Conservation (phyloP, 2,329 filamentous ascomycete species). For the Monilinia aucupariae region DNA sequence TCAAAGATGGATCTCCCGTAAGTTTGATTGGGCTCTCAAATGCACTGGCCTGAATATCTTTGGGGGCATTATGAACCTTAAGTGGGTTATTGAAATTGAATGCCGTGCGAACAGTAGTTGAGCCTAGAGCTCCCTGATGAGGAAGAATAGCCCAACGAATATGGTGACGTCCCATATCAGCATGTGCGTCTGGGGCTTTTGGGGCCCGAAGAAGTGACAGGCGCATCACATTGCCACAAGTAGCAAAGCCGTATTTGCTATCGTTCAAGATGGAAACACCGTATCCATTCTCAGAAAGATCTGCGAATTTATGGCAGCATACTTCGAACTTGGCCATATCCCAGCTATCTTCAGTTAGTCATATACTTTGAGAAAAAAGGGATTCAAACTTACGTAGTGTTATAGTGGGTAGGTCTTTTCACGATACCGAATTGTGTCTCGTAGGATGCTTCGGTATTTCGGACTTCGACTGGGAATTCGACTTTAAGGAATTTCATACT, state of each 20-base stretch:
- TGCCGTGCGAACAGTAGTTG: conserved; percentile 72
- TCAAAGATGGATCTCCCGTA: conserved; percentile 59
- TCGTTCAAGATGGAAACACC: conserved; percentile 93
- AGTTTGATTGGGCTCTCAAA: conserved; percentile 57
- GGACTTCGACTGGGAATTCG: conserved; percentile 89
- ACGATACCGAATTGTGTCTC: conserved; percentile 92
- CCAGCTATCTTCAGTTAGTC: conserved; percentile 51
- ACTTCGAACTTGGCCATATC: conserved; percentile 98
- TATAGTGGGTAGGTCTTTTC: conserved; percentile 90
- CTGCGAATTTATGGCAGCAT: conserved; percentile 90
- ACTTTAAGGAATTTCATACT: conserved; percentile 98
- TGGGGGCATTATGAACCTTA: conserved; percentile 44
- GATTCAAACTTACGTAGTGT: conserved; percentile 60
- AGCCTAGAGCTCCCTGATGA: conserved; percentile 66
- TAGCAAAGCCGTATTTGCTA: conserved; percentile 93
- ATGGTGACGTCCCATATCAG: conserved; percentile 84
- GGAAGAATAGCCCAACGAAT: conserved; percentile 91
- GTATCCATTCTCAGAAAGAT: conserved; percentile 81
- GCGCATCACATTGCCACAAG: conserved; percentile 81
- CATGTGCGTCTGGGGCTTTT: conserved; percentile 88
- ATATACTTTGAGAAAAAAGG: neutral
- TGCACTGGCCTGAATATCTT: conserved; percentile 40
- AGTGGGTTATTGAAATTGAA: conserved; percentile 89
- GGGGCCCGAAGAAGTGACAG: conserved; percentile 79
- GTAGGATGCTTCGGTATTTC: conserved; percentile 88